Conservation (phyloP, 1,139 yeast species). For the Debaryomyces coudertii region DNA sequence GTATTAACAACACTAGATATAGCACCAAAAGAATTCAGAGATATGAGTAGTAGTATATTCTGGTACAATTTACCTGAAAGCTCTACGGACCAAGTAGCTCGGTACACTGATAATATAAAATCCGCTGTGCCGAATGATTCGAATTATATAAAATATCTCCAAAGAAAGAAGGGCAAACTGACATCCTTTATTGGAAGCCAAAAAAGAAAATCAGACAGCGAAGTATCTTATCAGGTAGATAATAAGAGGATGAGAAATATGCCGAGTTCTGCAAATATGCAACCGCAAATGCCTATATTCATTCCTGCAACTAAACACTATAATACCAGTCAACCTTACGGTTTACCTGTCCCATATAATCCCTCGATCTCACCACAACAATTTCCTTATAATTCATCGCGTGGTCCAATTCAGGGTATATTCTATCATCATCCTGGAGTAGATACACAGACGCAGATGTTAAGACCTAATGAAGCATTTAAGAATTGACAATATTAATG, state of each 20-base stretch:
- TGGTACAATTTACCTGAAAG: slow-evolving; percentile 28
- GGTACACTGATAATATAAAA: slow-evolving; percentile 24
- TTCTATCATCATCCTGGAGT: slow-evolving; percentile 5
- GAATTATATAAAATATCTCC: slow-evolving; percentile 18
- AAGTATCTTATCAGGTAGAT: neutral
- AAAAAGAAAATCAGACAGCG: slow-evolving; percentile 5
- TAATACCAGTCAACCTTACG: neutral
- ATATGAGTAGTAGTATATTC: slow-evolving; percentile 13
- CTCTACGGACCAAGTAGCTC: slow-evolving; percentile 28
- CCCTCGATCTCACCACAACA: neutral
- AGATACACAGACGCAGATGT: neutral
- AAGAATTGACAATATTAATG: neutral
- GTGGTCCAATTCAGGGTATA: slow-evolving; percentile 2
- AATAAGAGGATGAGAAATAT: neutral
- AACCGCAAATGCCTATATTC: neutral
- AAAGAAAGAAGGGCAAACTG: slow-evolving; percentile 14
- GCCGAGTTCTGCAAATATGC: neutral
- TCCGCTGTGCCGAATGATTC: slow-evolving; percentile 29
- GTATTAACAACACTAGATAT: slow-evolving; percentile 10
- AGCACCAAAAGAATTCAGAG: slow-evolving; percentile 8
- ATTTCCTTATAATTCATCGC: neutral
- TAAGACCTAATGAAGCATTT: neutral
- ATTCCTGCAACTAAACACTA: neutral
- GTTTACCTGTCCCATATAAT: neutral
- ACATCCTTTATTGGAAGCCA: neutral